Percentiles rank a stretch among this genome's conserved stretches.
Conservation (phyloP, 140 eudicot genomes). For the Senecio squalidus region DNA sequence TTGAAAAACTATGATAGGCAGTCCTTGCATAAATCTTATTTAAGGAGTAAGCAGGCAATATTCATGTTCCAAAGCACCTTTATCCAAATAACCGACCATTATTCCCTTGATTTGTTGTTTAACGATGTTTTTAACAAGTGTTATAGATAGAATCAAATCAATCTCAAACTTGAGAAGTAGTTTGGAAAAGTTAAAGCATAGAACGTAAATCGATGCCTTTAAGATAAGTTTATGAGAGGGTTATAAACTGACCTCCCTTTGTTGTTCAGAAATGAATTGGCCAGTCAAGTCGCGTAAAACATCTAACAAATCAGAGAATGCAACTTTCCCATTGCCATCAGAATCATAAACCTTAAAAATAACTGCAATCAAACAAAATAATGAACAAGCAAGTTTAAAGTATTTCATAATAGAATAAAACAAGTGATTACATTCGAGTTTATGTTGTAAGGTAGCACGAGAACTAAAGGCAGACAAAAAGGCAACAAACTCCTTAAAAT, state of each 20-base stretch:
- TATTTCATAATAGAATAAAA: too few species aligned
- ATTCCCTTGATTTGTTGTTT: not conserved
- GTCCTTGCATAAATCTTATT: not conserved
- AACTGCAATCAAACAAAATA: slow-evolving; percentile 27
- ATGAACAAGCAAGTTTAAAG: not conserved
- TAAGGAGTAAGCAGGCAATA: not conserved
- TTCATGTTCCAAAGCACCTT: not conserved
- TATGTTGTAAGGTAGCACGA: slow-evolving; percentile 80
- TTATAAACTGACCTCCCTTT: slow-evolving; percentile 59
- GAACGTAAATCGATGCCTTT: too few species aligned
- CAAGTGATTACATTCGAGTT: slow-evolving; percentile 75
- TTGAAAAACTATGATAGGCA: not conserved
- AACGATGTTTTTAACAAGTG: not conserved
- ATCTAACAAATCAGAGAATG: slow-evolving; percentile 70
- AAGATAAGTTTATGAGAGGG: too few species aligned
- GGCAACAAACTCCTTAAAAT: slow-evolving; percentile 81
- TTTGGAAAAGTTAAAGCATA: too few species aligned
- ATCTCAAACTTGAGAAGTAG: not conserved
- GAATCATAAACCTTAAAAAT: slow-evolving; percentile 85
- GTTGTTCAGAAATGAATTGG: slow-evolving; percentile 69
- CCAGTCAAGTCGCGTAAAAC: slow-evolving; percentile 79
- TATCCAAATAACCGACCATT: not conserved
- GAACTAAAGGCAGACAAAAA: slow-evolving; percentile 89
- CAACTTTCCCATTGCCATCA: slow-evolving; percentile 80
- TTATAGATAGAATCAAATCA: not conserved